Conservation (phyloP, 2,329 filamentous ascomycete genomes). For the Pseudogymnoascus sp. region DNA sequence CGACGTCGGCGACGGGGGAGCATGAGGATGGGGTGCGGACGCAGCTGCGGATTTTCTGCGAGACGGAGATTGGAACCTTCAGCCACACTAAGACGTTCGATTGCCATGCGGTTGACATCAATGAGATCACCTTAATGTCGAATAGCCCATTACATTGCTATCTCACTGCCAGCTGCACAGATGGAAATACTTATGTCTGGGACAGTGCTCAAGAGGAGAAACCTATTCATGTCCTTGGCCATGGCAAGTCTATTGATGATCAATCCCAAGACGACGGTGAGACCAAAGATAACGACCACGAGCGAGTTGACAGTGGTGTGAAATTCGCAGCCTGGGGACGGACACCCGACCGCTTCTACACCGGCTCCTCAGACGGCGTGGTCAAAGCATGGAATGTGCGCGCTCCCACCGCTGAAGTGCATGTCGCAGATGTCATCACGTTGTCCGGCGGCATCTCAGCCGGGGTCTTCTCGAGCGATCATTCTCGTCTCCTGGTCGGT, state of each 20-base stretch:
- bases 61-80: constrained; percentile 30
- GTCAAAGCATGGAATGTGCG: constrained; percentile 57
- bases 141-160: constrained; percentile 44
- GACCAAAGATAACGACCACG: constrained; percentile 29
- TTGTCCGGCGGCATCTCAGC: constrained; percentile 47
- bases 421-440: constrained; percentile 45
- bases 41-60: constrained; percentile 48
- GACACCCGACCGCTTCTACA: constrained; percentile 50
- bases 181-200: constrained; percentile 55
- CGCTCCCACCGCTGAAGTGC: constrained; percentile 30
- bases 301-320: constrained; percentile 50
- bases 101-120: constrained; percentile 52
- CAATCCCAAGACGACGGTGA: constrained; percentile 24
- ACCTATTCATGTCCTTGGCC: constrained; percentile 46
- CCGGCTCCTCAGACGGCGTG: constrained; percentile 53
- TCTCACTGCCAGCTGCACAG: constrained; percentile 52
- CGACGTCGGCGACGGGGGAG: constrained; percentile 44
- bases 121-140: constrained; percentile 51
- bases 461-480: constrained; percentile 50
- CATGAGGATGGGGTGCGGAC: constrained; percentile 40
- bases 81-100: constrained; percentile 46
- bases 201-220: constrained; percentile 48
- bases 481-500: constrained; percentile 46
- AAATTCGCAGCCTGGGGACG: constrained; percentile 56
- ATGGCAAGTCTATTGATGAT: constrained; percentile 35